phyloP scores from a whole-genome alignment of 495 filamentous ascomycete genomes.

The Podospora comata region DNA sequence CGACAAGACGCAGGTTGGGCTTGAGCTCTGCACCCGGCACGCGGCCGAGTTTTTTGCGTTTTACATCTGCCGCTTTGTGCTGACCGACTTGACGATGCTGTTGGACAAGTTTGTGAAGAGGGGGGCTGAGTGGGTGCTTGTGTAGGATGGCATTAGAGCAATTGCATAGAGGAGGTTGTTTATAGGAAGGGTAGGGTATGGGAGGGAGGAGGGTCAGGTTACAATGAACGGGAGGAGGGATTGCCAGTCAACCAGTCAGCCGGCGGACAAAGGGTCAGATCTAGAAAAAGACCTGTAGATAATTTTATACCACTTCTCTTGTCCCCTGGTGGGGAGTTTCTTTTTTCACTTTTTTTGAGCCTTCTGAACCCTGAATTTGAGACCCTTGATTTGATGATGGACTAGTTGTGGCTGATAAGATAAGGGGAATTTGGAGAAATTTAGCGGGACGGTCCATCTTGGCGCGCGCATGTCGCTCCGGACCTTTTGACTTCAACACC shows the following conservation, averaged over 20 bases:
- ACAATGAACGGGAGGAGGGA: not conserved
- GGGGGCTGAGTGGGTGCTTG: constrained; percentile 85
- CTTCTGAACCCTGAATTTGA: not conserved
- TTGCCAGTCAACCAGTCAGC: too few species aligned
- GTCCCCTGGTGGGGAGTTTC: not conserved
- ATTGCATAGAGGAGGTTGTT: not conserved
- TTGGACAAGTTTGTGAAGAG: constrained; percentile 97
- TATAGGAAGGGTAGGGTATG: not conserved
- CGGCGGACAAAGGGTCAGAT: not conserved
- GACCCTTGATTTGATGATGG: not conserved
- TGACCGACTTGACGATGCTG: constrained; percentile 79
- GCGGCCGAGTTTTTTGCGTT: constrained; percentile 98
- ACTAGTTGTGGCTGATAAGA: constrained; percentile 9
- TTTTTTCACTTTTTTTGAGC: not conserved
- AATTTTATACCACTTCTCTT: constrained; percentile 7
- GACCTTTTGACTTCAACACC: not conserved
- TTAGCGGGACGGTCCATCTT: constrained; percentile 16
- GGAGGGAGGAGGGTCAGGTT: not conserved
- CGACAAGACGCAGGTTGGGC: constrained; percentile 81
- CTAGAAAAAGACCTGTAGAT: constrained; percentile 1
- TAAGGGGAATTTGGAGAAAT: constrained; percentile 19
- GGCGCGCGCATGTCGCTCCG: not conserved
- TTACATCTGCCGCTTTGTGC: constrained; percentile 89
- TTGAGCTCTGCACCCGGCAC: constrained; percentile 88
- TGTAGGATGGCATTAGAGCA: constrained; percentile 30